Evolutionary conservation across 371 early-diverging fungal genomes (phyloP).

Genomic region (Nosema granulosis): DNA sequence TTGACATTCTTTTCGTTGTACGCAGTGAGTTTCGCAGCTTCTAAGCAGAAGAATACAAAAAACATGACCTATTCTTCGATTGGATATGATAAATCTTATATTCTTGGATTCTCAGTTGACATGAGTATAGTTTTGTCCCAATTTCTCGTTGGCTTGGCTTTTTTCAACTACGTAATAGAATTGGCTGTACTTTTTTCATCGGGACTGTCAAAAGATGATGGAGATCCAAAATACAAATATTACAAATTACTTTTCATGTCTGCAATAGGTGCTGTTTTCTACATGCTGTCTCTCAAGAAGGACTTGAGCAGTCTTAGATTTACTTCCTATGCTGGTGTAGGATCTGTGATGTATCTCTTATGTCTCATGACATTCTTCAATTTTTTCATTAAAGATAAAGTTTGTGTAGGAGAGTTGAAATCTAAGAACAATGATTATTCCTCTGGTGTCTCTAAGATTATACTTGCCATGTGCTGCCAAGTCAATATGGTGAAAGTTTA

Average conservation of each 20-base stretch:
- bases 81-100: neutral
- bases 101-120: conserved; percentile 16
- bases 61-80: conserved; percentile 35
- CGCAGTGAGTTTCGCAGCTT: conserved; percentile 18
- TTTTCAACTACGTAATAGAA: conserved; percentile 21
- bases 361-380: conserved; percentile 22
- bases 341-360: conserved; percentile 32
- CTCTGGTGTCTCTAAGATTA: conserved; percentile 26
- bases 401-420: neutral
- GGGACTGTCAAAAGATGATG: neutral
- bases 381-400: neutral
- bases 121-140: conserved; percentile 9
- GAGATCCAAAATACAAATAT: neutral
- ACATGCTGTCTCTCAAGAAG: conserved; percentile 21
- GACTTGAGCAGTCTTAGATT: conserved; percentile 24
- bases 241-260: neutral
- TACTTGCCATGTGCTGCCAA: conserved; percentile 63
- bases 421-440: conserved; percentile 1
- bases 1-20: conserved; percentile 18
- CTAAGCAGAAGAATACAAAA: conserved; percentile 4
- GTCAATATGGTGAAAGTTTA: conserved; percentile 62
- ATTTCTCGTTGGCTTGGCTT: conserved; percentile 5
- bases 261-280: conserved; percentile 4
- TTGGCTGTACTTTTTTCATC: conserved; percentile 3
- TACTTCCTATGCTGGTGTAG: conserved; percentile 38